phyloP scores from a whole-genome alignment of 169 alveolate species.

The Cardiosporidium cionae region DNA sequence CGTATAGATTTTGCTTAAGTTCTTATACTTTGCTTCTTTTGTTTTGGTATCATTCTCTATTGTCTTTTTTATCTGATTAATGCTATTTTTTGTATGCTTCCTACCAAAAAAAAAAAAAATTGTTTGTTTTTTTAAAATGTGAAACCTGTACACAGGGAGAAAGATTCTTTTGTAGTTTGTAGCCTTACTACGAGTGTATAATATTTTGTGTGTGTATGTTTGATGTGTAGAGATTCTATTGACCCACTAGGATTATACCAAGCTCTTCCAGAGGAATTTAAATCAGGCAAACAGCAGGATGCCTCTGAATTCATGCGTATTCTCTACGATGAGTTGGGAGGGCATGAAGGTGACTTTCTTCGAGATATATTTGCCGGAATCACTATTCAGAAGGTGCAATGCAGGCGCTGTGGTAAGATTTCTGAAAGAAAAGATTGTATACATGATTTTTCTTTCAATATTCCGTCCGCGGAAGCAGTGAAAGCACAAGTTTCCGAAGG shows the following conservation, averaged over 20 bases:
- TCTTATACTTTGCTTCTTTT: no score
- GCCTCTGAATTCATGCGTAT: conserved; percentile 53
- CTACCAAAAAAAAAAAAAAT: no score
- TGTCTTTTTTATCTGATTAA: no score
- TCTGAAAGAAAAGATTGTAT: conserved; percentile 51
- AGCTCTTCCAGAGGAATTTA: conserved; percentile 41
- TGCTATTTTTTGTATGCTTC: no score
- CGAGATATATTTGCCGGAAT: conserved; percentile 59
- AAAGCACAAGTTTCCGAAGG: conserved; percentile 18
- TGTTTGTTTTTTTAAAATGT: no score
- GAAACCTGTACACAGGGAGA: no score
- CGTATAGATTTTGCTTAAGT: no score
- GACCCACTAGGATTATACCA: not conserved
- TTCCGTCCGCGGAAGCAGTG: conserved; percentile 6
- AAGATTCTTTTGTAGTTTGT: no score
- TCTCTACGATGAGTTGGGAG: conserved; percentile 50
- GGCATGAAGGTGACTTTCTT: conserved; percentile 40
- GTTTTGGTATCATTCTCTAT: no score
- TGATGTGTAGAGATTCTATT: no score
- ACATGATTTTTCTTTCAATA: conserved; percentile 51
- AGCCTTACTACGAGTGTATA: no score
- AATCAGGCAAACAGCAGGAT: conserved; percentile 56
- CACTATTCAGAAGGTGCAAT: conserved; percentile 50
- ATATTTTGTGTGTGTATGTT: no score
- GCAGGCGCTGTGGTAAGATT: conserved; percentile 42